Conservation (phyloP, 2,329 filamentous ascomycete genomes). For the Geosmithia flava region DNA sequence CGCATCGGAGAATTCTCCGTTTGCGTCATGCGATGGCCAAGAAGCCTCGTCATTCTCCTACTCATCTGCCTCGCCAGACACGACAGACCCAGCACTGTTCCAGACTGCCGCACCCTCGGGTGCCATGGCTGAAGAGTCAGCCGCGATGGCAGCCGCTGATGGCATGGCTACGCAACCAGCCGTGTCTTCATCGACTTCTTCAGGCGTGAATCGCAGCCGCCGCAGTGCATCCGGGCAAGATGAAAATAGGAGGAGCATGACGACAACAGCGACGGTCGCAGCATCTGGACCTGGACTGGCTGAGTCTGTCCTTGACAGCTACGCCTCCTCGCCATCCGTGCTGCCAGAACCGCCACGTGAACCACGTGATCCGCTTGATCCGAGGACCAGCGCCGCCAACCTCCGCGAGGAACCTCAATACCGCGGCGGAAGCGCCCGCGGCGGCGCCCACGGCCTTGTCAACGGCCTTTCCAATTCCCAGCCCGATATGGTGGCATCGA, state of each 20-base stretch:
- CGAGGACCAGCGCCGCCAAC: no score
- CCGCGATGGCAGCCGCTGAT: background rate
- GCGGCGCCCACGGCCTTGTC: no score
- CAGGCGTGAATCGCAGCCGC: background rate
- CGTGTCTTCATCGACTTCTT: background rate
- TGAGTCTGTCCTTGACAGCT: background rate
- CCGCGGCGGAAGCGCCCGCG: no score
- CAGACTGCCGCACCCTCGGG: background rate
- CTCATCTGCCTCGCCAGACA: conserved; percentile 10
- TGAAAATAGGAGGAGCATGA: background rate
- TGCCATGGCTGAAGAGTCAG: background rate
- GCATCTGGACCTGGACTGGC: background rate
- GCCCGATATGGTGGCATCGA: no score
- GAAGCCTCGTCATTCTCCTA: conserved; percentile 12
- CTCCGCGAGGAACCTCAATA: no score
- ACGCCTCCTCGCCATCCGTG: background rate
- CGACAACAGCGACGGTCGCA: background rate
- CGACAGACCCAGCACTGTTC: background rate
- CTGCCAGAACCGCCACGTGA: background rate
- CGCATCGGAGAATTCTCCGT: background rate
- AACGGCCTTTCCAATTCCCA: no score
- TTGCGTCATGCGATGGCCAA: background rate
- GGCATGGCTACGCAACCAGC: background rate
- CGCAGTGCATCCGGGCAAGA: background rate
- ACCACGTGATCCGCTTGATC: background rate